These are phyloP conservation scores for Suillus plorans DNA, from an alignment of 768 basidiomycete species.

Conservation along the genomic window DNA sequence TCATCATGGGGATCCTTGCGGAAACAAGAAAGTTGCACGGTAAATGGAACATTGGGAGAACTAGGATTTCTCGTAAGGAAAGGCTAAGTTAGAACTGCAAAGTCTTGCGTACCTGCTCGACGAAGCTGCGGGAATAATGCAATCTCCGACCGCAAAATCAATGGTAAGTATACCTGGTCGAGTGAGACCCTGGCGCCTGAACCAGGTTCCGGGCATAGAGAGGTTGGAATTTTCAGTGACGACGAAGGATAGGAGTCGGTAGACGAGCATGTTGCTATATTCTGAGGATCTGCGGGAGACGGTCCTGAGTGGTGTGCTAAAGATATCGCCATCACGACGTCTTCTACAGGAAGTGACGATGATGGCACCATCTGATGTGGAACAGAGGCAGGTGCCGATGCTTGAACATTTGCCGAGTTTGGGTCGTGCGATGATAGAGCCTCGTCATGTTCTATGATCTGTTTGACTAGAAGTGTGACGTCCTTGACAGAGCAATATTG, in stretches of 20 bases:
- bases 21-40: constrained; percentile 24
- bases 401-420: background rate
- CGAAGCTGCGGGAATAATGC: constrained; percentile 18
- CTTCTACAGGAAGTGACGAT: background rate
- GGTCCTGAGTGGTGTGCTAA: too few species aligned
- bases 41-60: background rate
- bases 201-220: constrained; percentile 24
- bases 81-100: background rate
- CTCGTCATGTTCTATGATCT: background rate
- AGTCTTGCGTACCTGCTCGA: background rate
- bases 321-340: background rate
- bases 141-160: constrained; percentile 18
- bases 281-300: background rate
- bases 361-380: background rate
- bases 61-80: background rate
- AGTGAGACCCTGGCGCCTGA: constrained; percentile 19
- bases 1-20: background rate
- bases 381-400: background rate
- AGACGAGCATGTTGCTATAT: background rate
- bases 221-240: constrained; percentile 4
- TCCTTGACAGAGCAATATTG: background rate
- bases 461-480: background rate
- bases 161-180: constrained; percentile 24
- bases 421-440: too few species aligned
- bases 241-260: background rate